A percentile compares a stretch with the other conserved stretches of the same genome.
phyloP scores from a whole-genome alignment of 305 asterid genomes.

The Fraxinus angustifolia region DNA sequence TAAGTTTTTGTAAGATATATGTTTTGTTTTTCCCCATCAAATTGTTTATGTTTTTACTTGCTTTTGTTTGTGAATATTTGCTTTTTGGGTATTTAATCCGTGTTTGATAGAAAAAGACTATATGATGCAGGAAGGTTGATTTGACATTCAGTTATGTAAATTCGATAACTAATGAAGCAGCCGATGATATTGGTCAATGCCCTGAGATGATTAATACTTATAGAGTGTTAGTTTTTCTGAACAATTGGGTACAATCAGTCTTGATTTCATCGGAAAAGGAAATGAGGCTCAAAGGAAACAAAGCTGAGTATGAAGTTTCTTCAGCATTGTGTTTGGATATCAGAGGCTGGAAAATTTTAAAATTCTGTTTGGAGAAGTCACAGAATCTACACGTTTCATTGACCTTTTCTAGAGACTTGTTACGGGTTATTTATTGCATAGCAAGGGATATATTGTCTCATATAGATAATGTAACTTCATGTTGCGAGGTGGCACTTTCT shows the following conservation, averaged over 20 bases:
- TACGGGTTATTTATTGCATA: constrained; percentile 57
- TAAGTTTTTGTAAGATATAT: not conserved
- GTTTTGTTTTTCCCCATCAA: not conserved
- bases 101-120: constrained; percentile 21
- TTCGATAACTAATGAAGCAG: constrained; percentile 30
- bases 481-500: constrained; percentile 28
- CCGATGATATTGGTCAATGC: constrained; percentile 26
- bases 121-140: constrained; percentile 67
- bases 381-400: constrained; percentile 40
- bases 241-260: constrained; percentile 66
- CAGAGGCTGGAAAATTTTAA: constrained; percentile 73
- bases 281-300: constrained; percentile 36
- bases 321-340: constrained; percentile 49
- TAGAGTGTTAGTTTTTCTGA: constrained; percentile 55
- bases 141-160: constrained; percentile 58
- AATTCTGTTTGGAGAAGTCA: constrained; percentile 77
- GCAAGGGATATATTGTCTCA: constrained; percentile 41
- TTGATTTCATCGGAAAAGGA: constrained; percentile 63
- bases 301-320: constrained; percentile 29
- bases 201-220: constrained; percentile 58
- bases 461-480: constrained; percentile 20
- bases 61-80: not conserved
- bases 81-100: constrained; percentile 9
- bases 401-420: constrained; percentile 57
- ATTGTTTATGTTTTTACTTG: not conserved